phyloP scores from a whole-genome alignment of 345 rosid genomes.

The thale cress (Arabidopsis thaliana) region TAIR10.1 NC_003075.7:14619001-14619500 shows the following conservation, averaged over 20 bases:
- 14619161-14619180: constrained; percentile 7
- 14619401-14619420: constrained; percentile 27
- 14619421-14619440: constrained; percentile 32
- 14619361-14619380: not conserved
- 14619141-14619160: constrained; percentile 33
- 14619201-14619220: constrained; percentile 33
- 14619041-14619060: constrained; percentile 12
- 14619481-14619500: constrained; percentile 30
- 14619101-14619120: constrained; percentile 27
- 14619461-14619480: constrained; percentile 35
- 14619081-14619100: not conserved
- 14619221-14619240: constrained; percentile 37
- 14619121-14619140: constrained; percentile 36
- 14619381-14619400: not conserved
- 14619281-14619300: constrained; percentile 4
- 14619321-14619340: constrained; percentile 30
- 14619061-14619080: constrained; percentile 8
- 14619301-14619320: constrained; percentile 23
- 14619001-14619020: constrained; percentile 27
- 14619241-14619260: constrained; percentile 37
- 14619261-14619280: constrained; percentile 28
- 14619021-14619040: constrained; percentile 6
- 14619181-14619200: not conserved
- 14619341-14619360: constrained; percentile 1
- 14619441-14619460: constrained; percentile 23